Evolutionary conservation across 805 yeast species (phyloP).

Genomic region (Wickerhamiella galacta): DNA sequence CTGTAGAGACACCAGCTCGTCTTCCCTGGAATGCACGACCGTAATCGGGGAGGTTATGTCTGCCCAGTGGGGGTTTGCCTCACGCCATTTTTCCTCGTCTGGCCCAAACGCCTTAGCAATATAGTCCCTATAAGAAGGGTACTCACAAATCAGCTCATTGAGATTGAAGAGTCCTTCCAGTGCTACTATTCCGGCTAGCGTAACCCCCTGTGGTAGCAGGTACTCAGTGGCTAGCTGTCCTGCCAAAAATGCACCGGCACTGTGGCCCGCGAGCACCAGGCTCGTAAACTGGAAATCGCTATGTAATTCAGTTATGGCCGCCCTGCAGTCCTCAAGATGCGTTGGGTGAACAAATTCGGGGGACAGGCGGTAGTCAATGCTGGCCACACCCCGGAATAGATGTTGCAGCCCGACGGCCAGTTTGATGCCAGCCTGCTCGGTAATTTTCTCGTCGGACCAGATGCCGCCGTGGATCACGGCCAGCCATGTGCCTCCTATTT

Average conservation of each 20-base stretch:
- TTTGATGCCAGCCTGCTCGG: slow-evolving; percentile 35
- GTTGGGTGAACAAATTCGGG: slow-evolving; percentile 46
- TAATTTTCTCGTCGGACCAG: slow-evolving; percentile 59
- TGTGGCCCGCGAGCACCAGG: slow-evolving; percentile 44
- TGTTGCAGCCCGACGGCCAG: slow-evolving; percentile 21
- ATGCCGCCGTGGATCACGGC: slow-evolving; percentile 79
- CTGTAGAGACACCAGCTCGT: slow-evolving; percentile 41
- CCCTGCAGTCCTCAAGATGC: slow-evolving; percentile 33
- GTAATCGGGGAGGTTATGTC: slow-evolving; percentile 2
- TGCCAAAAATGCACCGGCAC: slow-evolving; percentile 60
- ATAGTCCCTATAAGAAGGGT: slow-evolving; percentile 41
- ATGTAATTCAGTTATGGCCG: background rate
- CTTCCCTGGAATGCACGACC: slow-evolving; percentile 37
- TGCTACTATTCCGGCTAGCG: slow-evolving; percentile 6
- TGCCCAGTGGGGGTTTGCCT: slow-evolving; percentile 12
- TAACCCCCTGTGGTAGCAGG: too few species aligned
- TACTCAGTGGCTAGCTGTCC: slow-evolving; percentile 26
- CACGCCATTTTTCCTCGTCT: slow-evolving; percentile 17
- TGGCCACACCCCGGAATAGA: slow-evolving; percentile 17
- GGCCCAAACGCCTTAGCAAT: slow-evolving; percentile 43
- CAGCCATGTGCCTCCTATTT: slow-evolving; percentile 14
- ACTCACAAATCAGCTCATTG: slow-evolving; percentile 35
- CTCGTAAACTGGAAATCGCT: background rate
- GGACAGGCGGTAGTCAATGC: slow-evolving; percentile 50
- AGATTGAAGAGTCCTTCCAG: slow-evolving; percentile 61